Percentiles rank a stretch among this genome's conserved stretches.
These are phyloP conservation scores for Pseudophaeomoniella oleicola DNA, from an alignment of 2,329 filamentous ascomycete species.

Conservation along the genomic window DNA sequence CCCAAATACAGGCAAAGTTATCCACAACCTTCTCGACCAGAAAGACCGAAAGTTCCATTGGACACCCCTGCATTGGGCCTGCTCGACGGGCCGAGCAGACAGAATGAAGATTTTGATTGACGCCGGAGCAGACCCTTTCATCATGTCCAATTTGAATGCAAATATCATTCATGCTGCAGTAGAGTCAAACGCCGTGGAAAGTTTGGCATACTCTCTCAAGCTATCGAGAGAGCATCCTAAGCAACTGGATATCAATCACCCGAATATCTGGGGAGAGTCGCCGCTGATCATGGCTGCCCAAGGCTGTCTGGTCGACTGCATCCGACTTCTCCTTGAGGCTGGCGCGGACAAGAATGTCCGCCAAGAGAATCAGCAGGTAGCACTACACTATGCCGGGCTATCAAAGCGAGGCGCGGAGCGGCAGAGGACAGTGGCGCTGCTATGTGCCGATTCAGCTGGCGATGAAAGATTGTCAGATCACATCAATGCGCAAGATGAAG, in stretches of 20 bases:
- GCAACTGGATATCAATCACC: conserved; percentile 5
- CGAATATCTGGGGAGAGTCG: conserved; percentile 8
- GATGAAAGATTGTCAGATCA: not conserved
- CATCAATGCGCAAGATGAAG: conserved; percentile 7
- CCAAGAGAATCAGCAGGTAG: conserved; percentile 7
- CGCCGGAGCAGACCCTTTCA: conserved; percentile 8
- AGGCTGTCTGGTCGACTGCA: conserved; percentile 6
- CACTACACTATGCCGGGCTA: conserved; percentile 7
- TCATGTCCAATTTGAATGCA: conserved; percentile 7
- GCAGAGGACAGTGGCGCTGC: conserved; percentile 5
- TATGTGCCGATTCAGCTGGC: conserved; percentile 2
- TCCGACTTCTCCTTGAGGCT: conserved; percentile 6
- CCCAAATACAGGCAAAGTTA: conserved; percentile 7
- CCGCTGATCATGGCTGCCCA: conserved; percentile 8
- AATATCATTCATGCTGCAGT: conserved; percentile 9
- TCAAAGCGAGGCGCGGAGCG: conserved; percentile 4
- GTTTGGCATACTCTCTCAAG: conserved; percentile 5
- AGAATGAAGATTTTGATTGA: conserved; percentile 7
- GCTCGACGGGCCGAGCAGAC: conserved; percentile 6
- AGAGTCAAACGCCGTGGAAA: conserved; percentile 6
- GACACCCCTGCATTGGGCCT: conserved; percentile 10
- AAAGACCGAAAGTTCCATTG: conserved; percentile 9
- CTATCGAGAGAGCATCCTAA: conserved; percentile 6
- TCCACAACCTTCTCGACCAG: conserved; percentile 8
- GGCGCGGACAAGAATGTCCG: conserved; percentile 6